These are phyloP conservation scores for Aspergillus glaucus DNA, from an alignment of 2,329 filamentous ascomycete genomes.

Conservation along the genomic window DNA sequence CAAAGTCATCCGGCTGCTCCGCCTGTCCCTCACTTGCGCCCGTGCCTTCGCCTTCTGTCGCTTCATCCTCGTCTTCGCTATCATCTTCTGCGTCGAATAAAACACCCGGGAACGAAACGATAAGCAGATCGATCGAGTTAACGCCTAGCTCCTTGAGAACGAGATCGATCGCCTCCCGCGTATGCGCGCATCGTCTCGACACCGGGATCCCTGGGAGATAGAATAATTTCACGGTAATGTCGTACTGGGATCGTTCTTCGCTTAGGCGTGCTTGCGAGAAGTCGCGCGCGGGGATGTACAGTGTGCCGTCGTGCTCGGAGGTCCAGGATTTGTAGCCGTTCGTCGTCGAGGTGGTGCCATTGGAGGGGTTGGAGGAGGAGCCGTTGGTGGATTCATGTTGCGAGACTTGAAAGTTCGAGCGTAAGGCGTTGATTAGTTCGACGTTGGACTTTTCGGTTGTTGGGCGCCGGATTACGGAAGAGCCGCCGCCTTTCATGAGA, in stretches of 20 bases:
- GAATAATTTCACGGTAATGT: constrained; percentile 94
- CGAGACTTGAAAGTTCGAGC: constrained; percentile 71
- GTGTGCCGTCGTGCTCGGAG: constrained; percentile 49
- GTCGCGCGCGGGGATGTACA: constrained; percentile 74
- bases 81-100: constrained; percentile 91
- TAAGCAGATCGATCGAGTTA: constrained; percentile 73
- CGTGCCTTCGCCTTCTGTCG: constrained; percentile 47
- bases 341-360: constrained; percentile 5
- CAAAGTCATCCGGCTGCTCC: constrained; percentile 45
- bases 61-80: constrained; percentile 59
- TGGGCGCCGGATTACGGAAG: constrained; percentile 75
- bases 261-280: constrained; percentile 64
- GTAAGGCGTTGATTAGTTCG: constrained; percentile 82
- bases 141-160: constrained; percentile 76
- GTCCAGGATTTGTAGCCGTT: constrained; percentile 59
- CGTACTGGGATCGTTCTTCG: constrained; percentile 79
- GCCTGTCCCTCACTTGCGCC: constrained; percentile 31
- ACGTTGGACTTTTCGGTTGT: constrained; percentile 79
- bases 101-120: constrained; percentile 87
- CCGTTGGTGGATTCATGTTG: constrained; percentile 46
- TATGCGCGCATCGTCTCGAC: constrained; percentile 61
- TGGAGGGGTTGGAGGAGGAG: constrained; percentile 19
- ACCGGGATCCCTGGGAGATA: constrained; percentile 69
- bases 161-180: constrained; percentile 69
- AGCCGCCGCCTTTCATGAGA: constrained; percentile 74